Percentiles rank a stretch among this genome's conserved stretches.
phyloP scores from a whole-genome alignment of 2,329 filamentous ascomycete species.

The Botrytis squamosa region DNA sequence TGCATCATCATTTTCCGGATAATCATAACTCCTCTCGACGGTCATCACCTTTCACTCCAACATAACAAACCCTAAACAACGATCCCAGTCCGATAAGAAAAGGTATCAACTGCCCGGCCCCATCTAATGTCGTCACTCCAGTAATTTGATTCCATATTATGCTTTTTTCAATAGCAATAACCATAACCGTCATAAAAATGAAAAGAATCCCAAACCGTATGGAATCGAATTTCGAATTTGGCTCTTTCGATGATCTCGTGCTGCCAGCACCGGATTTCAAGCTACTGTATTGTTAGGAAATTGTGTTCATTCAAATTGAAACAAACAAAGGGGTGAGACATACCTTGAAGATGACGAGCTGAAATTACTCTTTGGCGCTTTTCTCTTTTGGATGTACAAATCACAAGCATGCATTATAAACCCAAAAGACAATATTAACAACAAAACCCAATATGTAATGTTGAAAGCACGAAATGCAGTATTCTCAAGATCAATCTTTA shows the following conservation, averaged over 20 bases:
- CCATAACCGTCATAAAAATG: background rate
- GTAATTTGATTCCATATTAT: slow-evolving; percentile 3
- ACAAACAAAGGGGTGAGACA: background rate
- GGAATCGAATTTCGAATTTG: background rate
- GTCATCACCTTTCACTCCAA: background rate
- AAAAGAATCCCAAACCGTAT: background rate
- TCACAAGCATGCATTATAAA: background rate
- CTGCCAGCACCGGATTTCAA: background rate
- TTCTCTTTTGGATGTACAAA: background rate
- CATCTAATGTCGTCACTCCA: background rate
- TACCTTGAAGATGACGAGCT: background rate
- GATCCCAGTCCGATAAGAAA: background rate
- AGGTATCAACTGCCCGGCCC: background rate
- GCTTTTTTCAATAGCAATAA: background rate
- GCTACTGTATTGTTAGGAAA: background rate
- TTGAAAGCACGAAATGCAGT: slow-evolving; percentile 8
- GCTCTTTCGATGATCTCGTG: no score
- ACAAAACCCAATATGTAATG: background rate
- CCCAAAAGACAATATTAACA: background rate
- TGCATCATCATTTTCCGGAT: background rate
- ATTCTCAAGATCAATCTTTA: slow-evolving; percentile 1
- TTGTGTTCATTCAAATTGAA: background rate
- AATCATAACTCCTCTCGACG: background rate
- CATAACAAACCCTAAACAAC: background rate
- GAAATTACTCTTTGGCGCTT: background rate